Evolutionary conservation across 768 basidiomycete genomes (phyloP).

Genomic region (Grammothele lineata): DNA sequence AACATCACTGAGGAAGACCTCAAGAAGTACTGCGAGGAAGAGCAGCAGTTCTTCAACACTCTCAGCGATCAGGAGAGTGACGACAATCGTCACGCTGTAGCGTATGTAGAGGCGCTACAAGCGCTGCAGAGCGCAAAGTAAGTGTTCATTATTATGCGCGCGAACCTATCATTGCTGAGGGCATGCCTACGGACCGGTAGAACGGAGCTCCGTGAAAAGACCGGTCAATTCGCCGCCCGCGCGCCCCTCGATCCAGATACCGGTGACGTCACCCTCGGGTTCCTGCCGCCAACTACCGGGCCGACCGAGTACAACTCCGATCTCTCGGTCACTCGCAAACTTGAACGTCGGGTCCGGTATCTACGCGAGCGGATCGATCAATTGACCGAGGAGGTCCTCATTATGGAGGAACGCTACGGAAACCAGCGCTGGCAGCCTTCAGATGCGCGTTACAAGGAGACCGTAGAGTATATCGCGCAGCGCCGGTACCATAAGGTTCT

Average conservation of each 20-base stretch:
- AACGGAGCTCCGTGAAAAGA: background rate
- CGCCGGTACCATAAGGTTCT: conserved; percentile 27
- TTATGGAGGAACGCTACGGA: conserved; percentile 21
- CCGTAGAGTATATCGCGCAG: conserved; percentile 11
- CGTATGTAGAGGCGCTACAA: conserved; percentile 30
- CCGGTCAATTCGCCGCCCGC: background rate
- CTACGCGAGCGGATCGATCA: conserved; percentile 11
- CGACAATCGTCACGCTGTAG: conserved; percentile 23
- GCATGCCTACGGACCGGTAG: background rate
- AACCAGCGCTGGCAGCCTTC: conserved; percentile 23
- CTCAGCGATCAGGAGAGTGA: conserved; percentile 23
- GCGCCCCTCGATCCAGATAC: conserved; percentile 7
- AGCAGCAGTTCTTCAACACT: conserved; percentile 23
- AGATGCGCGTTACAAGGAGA: conserved; percentile 19
- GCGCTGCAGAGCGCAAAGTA: conserved; percentile 11
- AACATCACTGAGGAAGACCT: conserved; percentile 19
- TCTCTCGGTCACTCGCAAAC: too few relatives aligned
- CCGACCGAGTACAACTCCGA: too few relatives aligned
- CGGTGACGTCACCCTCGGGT: too few relatives aligned
- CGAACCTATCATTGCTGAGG: too few relatives aligned
- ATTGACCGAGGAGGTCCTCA: conserved; percentile 15
- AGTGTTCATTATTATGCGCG: background rate
- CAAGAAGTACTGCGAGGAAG: conserved; percentile 21
- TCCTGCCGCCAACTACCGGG: too few relatives aligned
- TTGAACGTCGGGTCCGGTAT: conserved; percentile 21